Evolutionary conservation across 2,329 filamentous ascomycete genomes (phyloP), one percentile per base, ranked within the genome.

Genomic region (Graphiopsis chlorocephala): DNA sequence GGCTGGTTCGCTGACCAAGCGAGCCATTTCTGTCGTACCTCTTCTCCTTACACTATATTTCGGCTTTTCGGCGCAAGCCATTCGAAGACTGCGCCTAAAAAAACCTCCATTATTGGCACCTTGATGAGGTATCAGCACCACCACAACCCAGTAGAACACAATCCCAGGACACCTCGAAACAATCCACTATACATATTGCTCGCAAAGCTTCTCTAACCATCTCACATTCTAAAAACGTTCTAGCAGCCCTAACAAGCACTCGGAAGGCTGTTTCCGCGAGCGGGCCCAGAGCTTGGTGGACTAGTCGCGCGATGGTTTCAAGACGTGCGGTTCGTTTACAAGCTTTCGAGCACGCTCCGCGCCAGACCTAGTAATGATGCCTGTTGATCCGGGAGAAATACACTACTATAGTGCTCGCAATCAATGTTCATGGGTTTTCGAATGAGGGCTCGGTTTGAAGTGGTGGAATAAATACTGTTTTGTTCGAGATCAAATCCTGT

Each of bases 321-420:
- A 26, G 47, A n/a, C n/a, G 33, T 8, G 29, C 20, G 10, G 29
- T 15, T 59, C 59, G 59, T 53, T 42, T 61, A 61, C 45, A 38
- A 23, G 31, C 59, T 61, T 61, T 61, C 20, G 25, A 17, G 47
- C 59, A 52, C 29, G 59, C 45, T 61, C 59, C 59, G 59, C 23
- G 10, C 15, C 47, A 23, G n/a, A 28, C n/a, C 17, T 29, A 48
- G 59, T 61, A 53, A 38, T 25, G 58, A 25, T 50, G 45, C 35
- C 25, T 29, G 42, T 35, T 29, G 53, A 45, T 35, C 61, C 31
- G 8, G 28, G 11, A 26, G 14, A 20, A 56, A 42, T 45, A 45
- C n/a, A 45, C 38, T 45, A 45, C 4, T 50, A 23, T 48, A 20
- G 20, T 35, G 35, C 10, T 38, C 12, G n/a, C 50, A 31, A 35